A percentile compares a stretch with the other conserved stretches of the same genome.
Conservation (phyloP, 371 early-diverging fungal genomes). For the Lichtheimia ornata region DNA sequence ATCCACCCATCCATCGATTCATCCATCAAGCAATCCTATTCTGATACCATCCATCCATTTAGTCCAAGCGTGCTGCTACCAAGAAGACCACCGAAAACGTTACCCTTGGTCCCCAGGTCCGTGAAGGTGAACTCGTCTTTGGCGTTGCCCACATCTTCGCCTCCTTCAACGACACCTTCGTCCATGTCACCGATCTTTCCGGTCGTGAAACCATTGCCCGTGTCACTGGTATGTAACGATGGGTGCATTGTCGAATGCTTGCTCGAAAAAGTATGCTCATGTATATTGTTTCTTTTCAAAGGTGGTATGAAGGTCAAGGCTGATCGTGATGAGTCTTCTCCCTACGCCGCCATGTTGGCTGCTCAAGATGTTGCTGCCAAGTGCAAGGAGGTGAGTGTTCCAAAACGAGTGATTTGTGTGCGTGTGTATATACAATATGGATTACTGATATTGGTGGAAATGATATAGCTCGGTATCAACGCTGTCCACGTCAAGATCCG, state of each 20-base stretch:
- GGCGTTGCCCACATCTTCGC: constrained; percentile 99
- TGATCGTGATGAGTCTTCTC: constrained; percentile 99
- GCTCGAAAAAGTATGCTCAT: constrained; percentile 13
- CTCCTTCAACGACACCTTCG: constrained; percentile 99
- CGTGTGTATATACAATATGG: not conserved
- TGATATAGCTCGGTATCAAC: constrained; percentile 87
- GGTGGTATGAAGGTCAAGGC: constrained; percentile 99
- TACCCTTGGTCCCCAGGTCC: constrained; percentile 96
- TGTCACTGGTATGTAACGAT: constrained; percentile 85
- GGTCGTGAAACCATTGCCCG: constrained; percentile 99
- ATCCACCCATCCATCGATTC: constrained; percentile 7
- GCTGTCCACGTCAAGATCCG: constrained; percentile 99
- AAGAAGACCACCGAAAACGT: constrained; percentile 85
- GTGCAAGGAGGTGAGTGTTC: constrained; percentile 84
- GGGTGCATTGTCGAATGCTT: not conserved
- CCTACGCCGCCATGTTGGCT: constrained; percentile 99
- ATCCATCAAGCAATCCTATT: constrained; percentile 12
- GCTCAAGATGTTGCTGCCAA: constrained; percentile 99
- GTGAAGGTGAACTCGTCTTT: constrained; percentile 98
- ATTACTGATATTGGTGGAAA: not conserved
- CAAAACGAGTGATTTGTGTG: not conserved
- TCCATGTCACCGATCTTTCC: constrained; percentile 99
- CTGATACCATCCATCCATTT: constrained; percentile 5
- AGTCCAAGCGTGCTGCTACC: constrained; percentile 61
- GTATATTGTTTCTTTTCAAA: constrained; percentile 22